Conservation (phyloP, 78 protist species). For the Dictyostelium discoideum region DNA sequence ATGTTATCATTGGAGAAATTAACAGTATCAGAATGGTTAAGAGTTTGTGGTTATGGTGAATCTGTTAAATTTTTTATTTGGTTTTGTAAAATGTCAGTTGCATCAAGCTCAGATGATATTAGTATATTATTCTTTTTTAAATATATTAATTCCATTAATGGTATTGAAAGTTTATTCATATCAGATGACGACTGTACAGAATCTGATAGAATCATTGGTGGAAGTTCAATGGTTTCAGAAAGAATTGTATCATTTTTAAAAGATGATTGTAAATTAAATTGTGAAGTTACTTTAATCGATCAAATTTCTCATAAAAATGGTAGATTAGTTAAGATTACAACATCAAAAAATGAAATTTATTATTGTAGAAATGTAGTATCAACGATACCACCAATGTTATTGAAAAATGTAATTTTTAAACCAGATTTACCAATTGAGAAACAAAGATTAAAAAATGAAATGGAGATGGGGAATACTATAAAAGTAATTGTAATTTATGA, state of each 20-base stretch:
- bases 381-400: background rate
- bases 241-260: background rate
- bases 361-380: background rate
- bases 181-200: background rate
- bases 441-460: background rate
- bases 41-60: background rate
- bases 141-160: background rate
- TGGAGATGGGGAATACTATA: slow-evolving; percentile 38
- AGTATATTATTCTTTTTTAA: background rate
- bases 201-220: background rate
- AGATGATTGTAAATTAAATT: background rate
- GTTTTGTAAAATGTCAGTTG: background rate
- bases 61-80: background rate
- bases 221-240: background rate
- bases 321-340: background rate
- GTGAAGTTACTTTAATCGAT: background rate
- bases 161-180: background rate
- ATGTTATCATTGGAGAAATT: background rate
- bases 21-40: background rate
- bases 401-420: background rate
- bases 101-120: background rate
- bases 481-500: slow-evolving; percentile 42
- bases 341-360: background rate
- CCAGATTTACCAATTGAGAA: background rate
- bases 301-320: background rate